phyloP scores from a whole-genome alignment of 805 yeast species.

The Sporopachydermia quercuum region DNA sequence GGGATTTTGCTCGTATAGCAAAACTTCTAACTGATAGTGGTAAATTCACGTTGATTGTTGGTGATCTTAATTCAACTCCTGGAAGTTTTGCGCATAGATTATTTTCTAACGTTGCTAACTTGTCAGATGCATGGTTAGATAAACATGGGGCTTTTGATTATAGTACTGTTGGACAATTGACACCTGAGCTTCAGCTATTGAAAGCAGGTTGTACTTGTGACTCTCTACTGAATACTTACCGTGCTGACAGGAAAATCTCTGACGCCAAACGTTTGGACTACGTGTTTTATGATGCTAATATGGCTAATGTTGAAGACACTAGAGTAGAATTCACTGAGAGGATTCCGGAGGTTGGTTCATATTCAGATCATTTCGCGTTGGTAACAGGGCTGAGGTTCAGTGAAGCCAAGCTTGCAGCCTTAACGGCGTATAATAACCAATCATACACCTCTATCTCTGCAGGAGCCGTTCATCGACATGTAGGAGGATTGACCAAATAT shows the following conservation, averaged over 20 bases:
- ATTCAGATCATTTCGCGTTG: slow-evolving; percentile 84
- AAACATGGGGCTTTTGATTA: slow-evolving; percentile 33
- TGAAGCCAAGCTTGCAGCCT: too few relatives aligned
- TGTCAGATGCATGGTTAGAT: slow-evolving; percentile 74
- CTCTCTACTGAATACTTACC: slow-evolving; percentile 77
- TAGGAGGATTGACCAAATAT: too few relatives aligned
- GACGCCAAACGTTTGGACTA: slow-evolving; percentile 88
- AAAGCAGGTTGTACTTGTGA: slow-evolving; percentile 85
- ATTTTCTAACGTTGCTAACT: slow-evolving; percentile 50
- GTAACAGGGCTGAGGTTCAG: slow-evolving; percentile 14
- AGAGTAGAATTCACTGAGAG: slow-evolving; percentile 60
- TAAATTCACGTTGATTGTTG: slow-evolving; percentile 76
- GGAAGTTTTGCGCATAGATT: slow-evolving; percentile 71
- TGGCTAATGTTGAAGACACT: slow-evolving; percentile 42
- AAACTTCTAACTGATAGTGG: slow-evolving; percentile 53
- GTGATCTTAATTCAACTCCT: slow-evolving; percentile 85
- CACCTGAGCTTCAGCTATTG: slow-evolving; percentile 47
- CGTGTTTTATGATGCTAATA: slow-evolving; percentile 53
- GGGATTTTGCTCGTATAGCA: slow-evolving; percentile 74
- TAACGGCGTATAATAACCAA: too few relatives aligned
- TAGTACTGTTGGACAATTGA: slow-evolving; percentile 19
- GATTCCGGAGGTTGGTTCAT: slow-evolving; percentile 55
- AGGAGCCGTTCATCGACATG: too few relatives aligned
- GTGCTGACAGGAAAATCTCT: slow-evolving; percentile 31
- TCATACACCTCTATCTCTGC: too few relatives aligned